These are phyloP conservation scores for Alternaria postmessia DNA, from an alignment of 2,329 filamentous ascomycete species.

Conservation along the genomic window DNA sequence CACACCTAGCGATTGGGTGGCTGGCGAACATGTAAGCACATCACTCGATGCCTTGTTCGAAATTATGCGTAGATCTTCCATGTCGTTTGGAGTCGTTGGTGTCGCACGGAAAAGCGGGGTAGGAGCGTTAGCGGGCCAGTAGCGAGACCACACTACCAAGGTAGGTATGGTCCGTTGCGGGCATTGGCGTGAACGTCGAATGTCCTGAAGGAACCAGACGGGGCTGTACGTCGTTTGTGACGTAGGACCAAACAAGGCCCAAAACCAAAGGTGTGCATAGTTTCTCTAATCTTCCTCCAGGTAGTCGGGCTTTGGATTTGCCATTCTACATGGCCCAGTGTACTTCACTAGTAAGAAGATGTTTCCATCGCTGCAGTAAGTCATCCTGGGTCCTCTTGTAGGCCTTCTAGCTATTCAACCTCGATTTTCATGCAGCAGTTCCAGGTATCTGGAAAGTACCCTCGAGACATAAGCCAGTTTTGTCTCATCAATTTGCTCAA, in stretches of 20 bases:
- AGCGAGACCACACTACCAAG: neutral
- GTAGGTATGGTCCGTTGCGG: neutral
- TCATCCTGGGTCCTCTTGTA: neutral
- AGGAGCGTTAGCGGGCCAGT: neutral
- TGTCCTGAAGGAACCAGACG: neutral
- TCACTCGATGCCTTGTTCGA: neutral
- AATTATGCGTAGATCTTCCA: neutral
- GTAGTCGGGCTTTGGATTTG: neutral
- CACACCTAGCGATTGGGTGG: neutral
- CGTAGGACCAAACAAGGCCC: neutral
- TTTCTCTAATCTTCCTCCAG: neutral
- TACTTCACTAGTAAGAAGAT: neutral
- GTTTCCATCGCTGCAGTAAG: neutral
- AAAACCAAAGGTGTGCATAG: neutral
- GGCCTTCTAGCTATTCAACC: neutral
- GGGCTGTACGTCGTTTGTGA: neutral
- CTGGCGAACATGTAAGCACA: neutral
- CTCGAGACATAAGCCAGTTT: neutral
- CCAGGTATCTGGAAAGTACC: neutral
- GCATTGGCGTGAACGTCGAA: neutral
- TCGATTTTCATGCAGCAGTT: rapidly evolving
- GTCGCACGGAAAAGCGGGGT: neutral
- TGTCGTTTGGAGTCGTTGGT: neutral
- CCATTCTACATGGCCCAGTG: neutral
- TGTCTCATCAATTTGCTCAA: neutral